phyloP scores from a whole-genome alignment of 805 yeast genomes.

The Myxozyma geophila region DNA sequence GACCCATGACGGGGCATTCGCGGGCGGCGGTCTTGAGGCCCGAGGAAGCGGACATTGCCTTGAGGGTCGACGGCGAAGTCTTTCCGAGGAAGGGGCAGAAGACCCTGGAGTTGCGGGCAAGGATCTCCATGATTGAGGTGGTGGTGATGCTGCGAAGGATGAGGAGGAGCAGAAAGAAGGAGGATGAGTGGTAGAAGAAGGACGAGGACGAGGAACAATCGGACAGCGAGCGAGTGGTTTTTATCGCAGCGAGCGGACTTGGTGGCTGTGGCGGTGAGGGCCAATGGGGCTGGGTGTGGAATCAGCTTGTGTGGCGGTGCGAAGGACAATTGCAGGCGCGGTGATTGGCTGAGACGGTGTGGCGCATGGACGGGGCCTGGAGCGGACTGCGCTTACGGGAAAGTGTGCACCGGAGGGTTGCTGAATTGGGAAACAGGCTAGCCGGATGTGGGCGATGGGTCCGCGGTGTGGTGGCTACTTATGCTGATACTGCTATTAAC shows the following conservation, averaged over 20 bases:
- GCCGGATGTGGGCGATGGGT: neutral
- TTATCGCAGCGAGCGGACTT: neutral
- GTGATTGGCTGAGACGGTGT: conserved; percentile 11
- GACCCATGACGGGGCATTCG: conserved; percentile 89
- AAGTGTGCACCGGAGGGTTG: neutral
- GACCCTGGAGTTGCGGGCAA: conserved; percentile 73
- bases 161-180: neutral
- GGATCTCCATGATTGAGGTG: conserved; percentile 65
- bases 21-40: conserved; percentile 58
- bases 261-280: neutral
- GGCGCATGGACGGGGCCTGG: conserved; percentile 9
- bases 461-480: neutral
- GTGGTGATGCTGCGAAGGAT: neutral
- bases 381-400: neutral
- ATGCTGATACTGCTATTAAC: neutral
- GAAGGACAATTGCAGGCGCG: neutral
- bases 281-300: neutral
- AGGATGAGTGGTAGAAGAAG: neutral
- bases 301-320: conserved; percentile 2
- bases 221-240: neutral
- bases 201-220: neutral
- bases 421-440: neutral
- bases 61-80: conserved; percentile 62
- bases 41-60: conserved; percentile 54
- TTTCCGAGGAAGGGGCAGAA: conserved; percentile 82